These are phyloP conservation scores for Nectriaceae sp. DNA, from an alignment of 2,329 filamentous ascomycete species.

Conservation along the genomic window DNA sequence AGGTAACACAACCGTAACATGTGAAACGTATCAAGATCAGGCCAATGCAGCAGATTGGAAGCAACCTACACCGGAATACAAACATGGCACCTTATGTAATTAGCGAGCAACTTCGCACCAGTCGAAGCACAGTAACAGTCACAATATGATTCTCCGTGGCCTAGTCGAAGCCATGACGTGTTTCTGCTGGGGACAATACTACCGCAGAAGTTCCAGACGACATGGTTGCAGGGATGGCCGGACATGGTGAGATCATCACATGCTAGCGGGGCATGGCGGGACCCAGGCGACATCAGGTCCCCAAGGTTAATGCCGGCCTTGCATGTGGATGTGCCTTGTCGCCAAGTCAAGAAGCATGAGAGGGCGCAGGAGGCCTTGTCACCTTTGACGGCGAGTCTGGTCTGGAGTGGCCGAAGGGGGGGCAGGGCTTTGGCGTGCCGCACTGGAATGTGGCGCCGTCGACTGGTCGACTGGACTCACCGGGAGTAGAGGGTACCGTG, in stretches of 20 bases:
- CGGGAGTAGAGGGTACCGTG: too few relatives aligned
- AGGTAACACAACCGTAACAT: too few relatives aligned
- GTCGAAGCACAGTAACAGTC: too few relatives aligned
- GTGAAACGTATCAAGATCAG: too few relatives aligned
- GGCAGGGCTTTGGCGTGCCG: conserved; percentile 25
- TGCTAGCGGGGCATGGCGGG: conserved; percentile 8
- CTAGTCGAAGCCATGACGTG: neutral
- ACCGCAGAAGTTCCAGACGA: neutral
- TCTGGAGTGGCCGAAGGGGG: too few relatives aligned
- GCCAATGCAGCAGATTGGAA: too few relatives aligned
- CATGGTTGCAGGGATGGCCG: neutral
- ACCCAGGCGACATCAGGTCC: neutral
- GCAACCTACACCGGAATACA: too few relatives aligned
- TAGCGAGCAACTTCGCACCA: too few relatives aligned
- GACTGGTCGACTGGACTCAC: too few relatives aligned
- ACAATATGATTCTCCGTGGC: too few relatives aligned
- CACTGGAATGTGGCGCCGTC: conserved; percentile 24
- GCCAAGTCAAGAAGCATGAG: neutral
- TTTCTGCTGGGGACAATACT: neutral
- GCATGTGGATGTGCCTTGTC: conserved; percentile 1
- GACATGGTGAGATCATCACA: conserved; percentile 12
- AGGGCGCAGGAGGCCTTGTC: neutral
- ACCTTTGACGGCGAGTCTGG: too few relatives aligned
- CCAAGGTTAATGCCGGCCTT: conserved; percentile 9
- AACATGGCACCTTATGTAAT: too few relatives aligned